Evolutionary conservation across 23 red algal species (phyloP).

Genomic region (Chondrus crispus): DNA sequence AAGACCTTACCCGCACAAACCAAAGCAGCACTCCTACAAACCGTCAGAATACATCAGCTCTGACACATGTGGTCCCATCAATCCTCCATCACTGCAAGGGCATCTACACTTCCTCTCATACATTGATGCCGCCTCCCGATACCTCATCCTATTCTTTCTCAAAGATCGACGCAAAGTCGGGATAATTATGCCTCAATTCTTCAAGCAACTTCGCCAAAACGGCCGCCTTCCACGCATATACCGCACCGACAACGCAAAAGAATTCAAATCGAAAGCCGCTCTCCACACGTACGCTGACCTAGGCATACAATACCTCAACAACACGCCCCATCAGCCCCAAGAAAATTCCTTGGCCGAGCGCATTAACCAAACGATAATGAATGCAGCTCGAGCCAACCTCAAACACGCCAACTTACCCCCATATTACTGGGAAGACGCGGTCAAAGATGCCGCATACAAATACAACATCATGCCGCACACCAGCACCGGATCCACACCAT

Average conservation of each 20-base stretch:
- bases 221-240: background rate
- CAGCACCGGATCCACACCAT: background rate
- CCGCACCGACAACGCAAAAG: constrained; percentile 8
- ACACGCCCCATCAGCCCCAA: background rate
- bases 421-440: constrained; percentile 1
- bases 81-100: background rate
- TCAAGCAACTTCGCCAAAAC: background rate
- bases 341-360: constrained; percentile 9
- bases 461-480: background rate
- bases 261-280: background rate
- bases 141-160: background rate
- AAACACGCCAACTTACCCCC: background rate
- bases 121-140: background rate
- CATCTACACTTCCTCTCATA: background rate
- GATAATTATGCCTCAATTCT: background rate
- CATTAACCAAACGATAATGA: background rate
- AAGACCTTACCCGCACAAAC: background rate
- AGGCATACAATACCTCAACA: background rate
- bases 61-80: background rate
- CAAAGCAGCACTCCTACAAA: background rate
- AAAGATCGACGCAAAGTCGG: background rate
- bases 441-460: background rate
- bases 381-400: background rate
- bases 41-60: background rate
- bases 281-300: background rate